Evolutionary conservation across 2,329 filamentous ascomycete genomes (phyloP).

Genomic region (Arthrobotrys sphaeroides): DNA sequence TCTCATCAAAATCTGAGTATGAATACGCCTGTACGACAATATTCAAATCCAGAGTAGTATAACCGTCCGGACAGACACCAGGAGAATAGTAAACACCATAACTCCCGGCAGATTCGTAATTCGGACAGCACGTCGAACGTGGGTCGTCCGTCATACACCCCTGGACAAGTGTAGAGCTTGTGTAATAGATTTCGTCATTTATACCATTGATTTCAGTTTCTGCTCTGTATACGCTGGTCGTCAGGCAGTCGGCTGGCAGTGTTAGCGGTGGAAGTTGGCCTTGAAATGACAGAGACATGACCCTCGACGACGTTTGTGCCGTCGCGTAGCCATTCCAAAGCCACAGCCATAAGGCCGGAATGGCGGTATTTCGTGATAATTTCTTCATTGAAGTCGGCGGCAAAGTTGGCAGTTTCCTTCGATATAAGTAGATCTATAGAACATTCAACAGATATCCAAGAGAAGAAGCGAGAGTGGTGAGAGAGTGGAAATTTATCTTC

Average conservation of each 20-base stretch:
- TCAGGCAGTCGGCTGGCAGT: conserved; percentile 11
- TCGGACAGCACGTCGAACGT: conserved; percentile 16
- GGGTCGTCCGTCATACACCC: conserved; percentile 14
- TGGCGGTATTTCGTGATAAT: background rate
- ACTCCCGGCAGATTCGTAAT: conserved; percentile 16
- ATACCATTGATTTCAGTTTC: conserved; percentile 16
- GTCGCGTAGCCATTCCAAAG: conserved; percentile 7
- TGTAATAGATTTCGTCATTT: conserved; percentile 18
- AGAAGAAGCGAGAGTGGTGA: conserved; percentile 14
- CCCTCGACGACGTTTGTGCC: conserved; percentile 17
- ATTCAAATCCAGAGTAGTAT: conserved; percentile 13
- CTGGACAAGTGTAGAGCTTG: conserved; percentile 15
- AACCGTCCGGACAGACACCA: conserved; percentile 18
- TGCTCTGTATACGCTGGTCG: background rate
- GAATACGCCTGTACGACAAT: conserved; percentile 14
- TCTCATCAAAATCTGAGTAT: conserved; percentile 3
- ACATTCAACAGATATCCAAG: conserved; percentile 3
- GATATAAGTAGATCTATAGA: conserved; percentile 4
- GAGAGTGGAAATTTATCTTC: conserved; percentile 9
- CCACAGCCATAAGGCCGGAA: conserved; percentile 21
- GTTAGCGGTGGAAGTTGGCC: conserved; percentile 18
- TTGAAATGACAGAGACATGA: conserved; percentile 23
- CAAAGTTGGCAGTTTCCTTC: background rate
- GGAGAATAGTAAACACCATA: conserved; percentile 14
- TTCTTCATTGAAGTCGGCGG: conserved; percentile 6